Conservation (phyloP, 2,329 filamentous ascomycete species). For the Beauveria brongniartii region DNA sequence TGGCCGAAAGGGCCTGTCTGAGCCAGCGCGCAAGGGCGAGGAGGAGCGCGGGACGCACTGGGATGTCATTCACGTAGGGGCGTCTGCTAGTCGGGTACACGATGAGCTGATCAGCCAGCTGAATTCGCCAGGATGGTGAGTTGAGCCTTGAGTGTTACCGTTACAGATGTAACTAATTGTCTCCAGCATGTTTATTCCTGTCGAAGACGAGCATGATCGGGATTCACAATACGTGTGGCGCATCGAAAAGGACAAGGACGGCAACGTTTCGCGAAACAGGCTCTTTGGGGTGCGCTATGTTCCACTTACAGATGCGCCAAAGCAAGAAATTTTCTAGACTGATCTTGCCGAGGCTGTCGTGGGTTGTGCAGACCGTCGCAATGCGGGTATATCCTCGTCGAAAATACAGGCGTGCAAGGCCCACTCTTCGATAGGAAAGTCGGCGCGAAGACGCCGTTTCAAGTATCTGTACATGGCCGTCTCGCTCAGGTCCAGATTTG, state of each 20-base stretch:
- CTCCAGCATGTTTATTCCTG: slow-evolving; percentile 64
- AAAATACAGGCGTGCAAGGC: no score
- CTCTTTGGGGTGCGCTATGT: slow-evolving; percentile 70
- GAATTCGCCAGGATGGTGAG: slow-evolving; percentile 60
- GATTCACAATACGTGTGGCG: slow-evolving; percentile 61
- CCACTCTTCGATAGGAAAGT: no score
- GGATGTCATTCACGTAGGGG: slow-evolving; percentile 94
- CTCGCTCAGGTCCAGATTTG: no score
- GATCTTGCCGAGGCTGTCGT: no score
- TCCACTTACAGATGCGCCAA: slow-evolving; percentile 63
- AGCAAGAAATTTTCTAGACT: slow-evolving; percentile 7
- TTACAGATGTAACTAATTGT: slow-evolving; percentile 16
- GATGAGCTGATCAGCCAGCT: slow-evolving; percentile 67
- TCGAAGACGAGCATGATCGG: slow-evolving; percentile 45
- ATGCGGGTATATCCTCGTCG: no score
- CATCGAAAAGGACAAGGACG: slow-evolving; percentile 62
- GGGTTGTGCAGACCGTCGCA: no score
- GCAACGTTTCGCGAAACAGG: slow-evolving; percentile 51
- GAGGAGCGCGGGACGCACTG: slow-evolving; percentile 52
- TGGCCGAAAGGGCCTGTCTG: slow-evolving; percentile 56
- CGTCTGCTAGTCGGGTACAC: slow-evolving; percentile 70
- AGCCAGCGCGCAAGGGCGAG: slow-evolving; percentile 32
- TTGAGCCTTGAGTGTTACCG: slow-evolving; percentile 10
- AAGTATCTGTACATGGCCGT: no score
- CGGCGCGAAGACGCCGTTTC: no score